These are phyloP conservation scores for Rubia balearica DNA, from an alignment of 305 asterid genomes.

Conservation along the genomic window DNA sequence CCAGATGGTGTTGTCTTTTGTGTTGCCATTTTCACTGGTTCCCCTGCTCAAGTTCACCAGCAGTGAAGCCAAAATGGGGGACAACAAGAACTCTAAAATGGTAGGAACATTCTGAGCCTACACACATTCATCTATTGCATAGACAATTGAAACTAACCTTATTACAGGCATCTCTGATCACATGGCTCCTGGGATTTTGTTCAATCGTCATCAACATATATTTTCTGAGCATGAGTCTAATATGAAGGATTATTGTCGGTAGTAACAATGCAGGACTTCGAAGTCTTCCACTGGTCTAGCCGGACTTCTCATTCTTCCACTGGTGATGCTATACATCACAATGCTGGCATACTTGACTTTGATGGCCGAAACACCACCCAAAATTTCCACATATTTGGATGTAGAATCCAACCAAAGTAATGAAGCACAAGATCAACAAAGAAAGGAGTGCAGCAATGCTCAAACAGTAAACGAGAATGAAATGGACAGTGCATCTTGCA, in stretches of 20 bases:
- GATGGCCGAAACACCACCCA: slow-evolving; percentile 16
- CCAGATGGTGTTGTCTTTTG: slow-evolving; percentile 92
- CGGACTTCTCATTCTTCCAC: slow-evolving; percentile 11
- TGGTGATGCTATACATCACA: slow-evolving; percentile 11
- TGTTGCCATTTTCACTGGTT: slow-evolving; percentile 82
- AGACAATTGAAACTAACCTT: background rate
- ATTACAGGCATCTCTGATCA: slow-evolving; percentile 15
- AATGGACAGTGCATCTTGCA: slow-evolving; percentile 8
- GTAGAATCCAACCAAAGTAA: background rate
- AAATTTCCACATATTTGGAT: slow-evolving; percentile 6
- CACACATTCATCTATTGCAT: too few relatives aligned
- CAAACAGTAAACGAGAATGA: slow-evolving; percentile 13
- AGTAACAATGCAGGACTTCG: too few relatives aligned
- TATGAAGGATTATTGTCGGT: slow-evolving; percentile 21
- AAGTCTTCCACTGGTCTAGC: too few relatives aligned
- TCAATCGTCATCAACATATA: slow-evolving; percentile 28
- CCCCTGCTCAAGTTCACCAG: slow-evolving; percentile 95
- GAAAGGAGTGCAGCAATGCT: background rate
- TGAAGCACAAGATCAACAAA: background rate
- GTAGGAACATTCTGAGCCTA: slow-evolving; percentile 29
- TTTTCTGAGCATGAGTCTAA: slow-evolving; percentile 21
- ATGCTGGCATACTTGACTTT: slow-evolving; percentile 19
- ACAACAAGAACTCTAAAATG: slow-evolving; percentile 43
- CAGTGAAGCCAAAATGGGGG: slow-evolving; percentile 84
- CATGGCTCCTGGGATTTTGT: slow-evolving; percentile 24